Evolutionary conservation across 1,284 basidiomycete genomes (phyloP).

Genomic region (Leccinum pachyderme): DNA sequence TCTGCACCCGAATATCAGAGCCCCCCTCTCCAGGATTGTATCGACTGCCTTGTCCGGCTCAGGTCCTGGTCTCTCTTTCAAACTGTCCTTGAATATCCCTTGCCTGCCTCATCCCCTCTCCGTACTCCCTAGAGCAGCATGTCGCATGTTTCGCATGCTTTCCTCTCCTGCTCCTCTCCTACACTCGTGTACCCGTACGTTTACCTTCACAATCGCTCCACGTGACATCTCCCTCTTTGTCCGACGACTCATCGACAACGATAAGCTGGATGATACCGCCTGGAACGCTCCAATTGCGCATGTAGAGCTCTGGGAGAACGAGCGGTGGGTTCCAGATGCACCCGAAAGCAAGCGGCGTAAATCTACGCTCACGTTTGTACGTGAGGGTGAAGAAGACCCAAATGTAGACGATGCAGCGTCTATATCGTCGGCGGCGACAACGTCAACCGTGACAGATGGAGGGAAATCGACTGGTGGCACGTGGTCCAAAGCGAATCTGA

Average conservation of each 20-base stretch:
- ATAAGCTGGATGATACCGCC: slow-evolving; percentile 51
- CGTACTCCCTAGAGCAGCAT: neutral
- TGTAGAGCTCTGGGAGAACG: slow-evolving; percentile 44
- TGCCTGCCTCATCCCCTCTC: slow-evolving; percentile 1
- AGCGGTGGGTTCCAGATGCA: neutral
- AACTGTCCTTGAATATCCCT: slow-evolving; percentile 9
- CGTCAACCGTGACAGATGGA: neutral
- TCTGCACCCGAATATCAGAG: slow-evolving; percentile 8
- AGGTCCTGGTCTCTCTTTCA: slow-evolving; percentile 19
- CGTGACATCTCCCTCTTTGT: slow-evolving; percentile 30
- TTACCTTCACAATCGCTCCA: slow-evolving; percentile 12
- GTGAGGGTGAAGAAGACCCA: slow-evolving; percentile 25
- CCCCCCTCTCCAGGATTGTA: slow-evolving; percentile 1
- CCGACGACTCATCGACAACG: slow-evolving; percentile 46
- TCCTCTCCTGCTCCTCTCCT: neutral
- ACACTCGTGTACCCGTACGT: neutral
- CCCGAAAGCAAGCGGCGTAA: neutral
- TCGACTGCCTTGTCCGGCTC: slow-evolving; percentile 11
- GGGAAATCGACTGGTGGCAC: slow-evolving; percentile 33
- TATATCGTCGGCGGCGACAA: neutral
- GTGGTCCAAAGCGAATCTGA: slow-evolving; percentile 61
- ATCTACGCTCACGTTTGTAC: slow-evolving; percentile 17
- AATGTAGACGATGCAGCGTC: neutral
- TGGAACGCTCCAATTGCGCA: slow-evolving; percentile 62
- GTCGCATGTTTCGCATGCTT: neutral